phyloP scores from a whole-genome alignment of 441 rosid genomes.

The Pelargonium fulgidum region DNA sequence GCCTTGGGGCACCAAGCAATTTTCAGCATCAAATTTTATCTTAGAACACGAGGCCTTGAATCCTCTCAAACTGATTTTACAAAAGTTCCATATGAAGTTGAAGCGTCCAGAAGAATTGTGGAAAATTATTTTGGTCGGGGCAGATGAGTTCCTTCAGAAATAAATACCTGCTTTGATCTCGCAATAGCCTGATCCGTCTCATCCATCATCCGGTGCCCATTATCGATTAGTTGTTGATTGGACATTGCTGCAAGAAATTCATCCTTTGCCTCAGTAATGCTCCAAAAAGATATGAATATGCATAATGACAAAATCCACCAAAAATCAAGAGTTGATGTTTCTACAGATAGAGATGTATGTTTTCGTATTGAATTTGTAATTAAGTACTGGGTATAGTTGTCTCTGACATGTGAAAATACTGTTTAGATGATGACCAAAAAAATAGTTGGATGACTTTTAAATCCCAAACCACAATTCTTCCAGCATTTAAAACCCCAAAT shows the following conservation, averaged over 20 bases:
- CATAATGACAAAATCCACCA: too few species aligned
- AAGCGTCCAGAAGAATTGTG: not conserved
- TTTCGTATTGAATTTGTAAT: too few species aligned
- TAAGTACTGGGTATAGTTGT: too few species aligned
- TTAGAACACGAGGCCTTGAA: not conserved
- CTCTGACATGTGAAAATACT: not conserved
- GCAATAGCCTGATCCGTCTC: conserved; percentile 94
- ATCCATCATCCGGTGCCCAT: conserved; percentile 80
- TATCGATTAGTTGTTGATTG: conserved; percentile 71
- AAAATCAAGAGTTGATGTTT: too few species aligned
- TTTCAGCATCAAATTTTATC: not conserved
- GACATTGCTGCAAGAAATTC: conserved; percentile 62
- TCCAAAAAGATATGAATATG: conserved; percentile 4
- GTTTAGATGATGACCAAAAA: not conserved
- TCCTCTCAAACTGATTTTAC: not conserved
- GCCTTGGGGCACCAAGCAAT: not conserved
- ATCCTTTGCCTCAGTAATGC: conserved; percentile 18
- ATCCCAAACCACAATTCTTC: not conserved
- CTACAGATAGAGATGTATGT: too few species aligned
- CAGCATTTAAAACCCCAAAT: not conserved
- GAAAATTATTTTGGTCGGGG: not conserved
- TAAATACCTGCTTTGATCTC: conserved; percentile 70
- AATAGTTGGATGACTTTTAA: not conserved
- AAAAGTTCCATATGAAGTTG: not conserved
- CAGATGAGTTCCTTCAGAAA: conserved; percentile 10